Base-by-base conservation (phyloP, 257 asterid species). In the Phtheirospermum japonicum region DNA sequence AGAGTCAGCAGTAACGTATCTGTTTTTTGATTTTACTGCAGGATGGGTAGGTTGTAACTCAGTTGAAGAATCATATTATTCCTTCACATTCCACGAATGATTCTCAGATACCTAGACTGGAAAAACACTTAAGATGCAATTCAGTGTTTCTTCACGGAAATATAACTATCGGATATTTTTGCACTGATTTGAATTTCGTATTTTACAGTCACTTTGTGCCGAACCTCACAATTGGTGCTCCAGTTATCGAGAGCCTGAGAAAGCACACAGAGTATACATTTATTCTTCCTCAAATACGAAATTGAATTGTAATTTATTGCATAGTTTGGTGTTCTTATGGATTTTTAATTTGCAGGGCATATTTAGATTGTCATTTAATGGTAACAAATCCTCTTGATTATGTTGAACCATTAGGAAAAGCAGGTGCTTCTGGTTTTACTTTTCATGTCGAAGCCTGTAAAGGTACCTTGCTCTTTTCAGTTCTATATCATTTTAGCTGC, bases 371-470 rank as follows among this genome's bases (percentile, higher is more conserved):
- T 77, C 96, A 91, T 74, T 84, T 91, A 51, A 91, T 91, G 98
- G 98, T 88, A 64, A 85, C 96, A 59, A 88, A 88, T 78, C 98
- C 98, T 61, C 76, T 83, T 51, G 98, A 91, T 79, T 84, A 91
- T 52, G 95, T 91, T 31, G 95, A 88, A 62, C 81, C 92, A 48
- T 68, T 91, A 1, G 90, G 80, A 59, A 78, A 82, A 81, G 96
- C 96, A 28, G 95, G 96, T 64, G 96, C 96, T 57, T 88, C 96
- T 33, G 98, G 98, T 56, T 88, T 91, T 63, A 88, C 98, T 34
- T 91, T 91, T 78, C 98, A 91, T 19, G 84, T 86, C 39, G 98
- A 84, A 81, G 87, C 69, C 49, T 83, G 92, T 14, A 80, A 82
- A 84, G 95, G 96, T 42, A 42, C 28, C 28, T 23, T 91, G 61